Evolutionary conservation across 2,329 filamentous ascomycete species (phyloP), one percentile per base, ranked within the genome.

Genomic region (Neophaeococcomyces aloes): DNA sequence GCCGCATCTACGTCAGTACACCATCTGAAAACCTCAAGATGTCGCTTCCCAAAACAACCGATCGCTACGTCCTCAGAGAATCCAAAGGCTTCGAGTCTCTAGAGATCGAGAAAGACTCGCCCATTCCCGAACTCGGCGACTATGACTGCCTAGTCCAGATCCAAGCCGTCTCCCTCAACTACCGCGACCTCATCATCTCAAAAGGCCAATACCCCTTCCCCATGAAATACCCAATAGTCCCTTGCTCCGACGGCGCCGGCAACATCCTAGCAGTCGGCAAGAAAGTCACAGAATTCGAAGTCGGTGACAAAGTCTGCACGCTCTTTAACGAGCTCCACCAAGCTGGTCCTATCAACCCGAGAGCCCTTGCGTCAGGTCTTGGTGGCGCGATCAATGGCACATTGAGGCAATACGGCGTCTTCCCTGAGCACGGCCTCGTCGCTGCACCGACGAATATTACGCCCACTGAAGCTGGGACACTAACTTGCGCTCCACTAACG

Each of bases 141-240:
- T 74, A 75, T 48, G 78, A 88, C 19, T 81, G 86, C 4, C 70
- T 88, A 27, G 77, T 88, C 53, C 82, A 81, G 61, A 68, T 73
- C 1, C 55, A 66, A n/a, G 69, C 64, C 3, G 69, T 65, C 1
- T 68, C 67, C 10, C 56, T 74, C 39, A 73, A 73, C 48, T 72
- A 71, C 46, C 61, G 70, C 18, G 70, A 73, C 25, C 52, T 73
- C 7, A 59, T 64, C 13, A 70, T 72, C 39, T 62, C 66, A 0
- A 59, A 65, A 59, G 59, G 30, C 14, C 29, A 35, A 35, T 42
- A 33, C 23, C 30, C 29, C 15, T 42, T 42, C 29, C 29, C 31
- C 15, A 29, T 42, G n/a, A 11, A 42, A 25, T 17, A 23, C 13
- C 30, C 31, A 3, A 23, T 3, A 17, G 23, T 65, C 13, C 58